Percentiles rank a stretch among this genome's conserved stretches.
These are phyloP conservation scores for Mortierella sp. DNA, from an alignment of 371 early-diverging fungal species.

Conservation along the genomic window DNA sequence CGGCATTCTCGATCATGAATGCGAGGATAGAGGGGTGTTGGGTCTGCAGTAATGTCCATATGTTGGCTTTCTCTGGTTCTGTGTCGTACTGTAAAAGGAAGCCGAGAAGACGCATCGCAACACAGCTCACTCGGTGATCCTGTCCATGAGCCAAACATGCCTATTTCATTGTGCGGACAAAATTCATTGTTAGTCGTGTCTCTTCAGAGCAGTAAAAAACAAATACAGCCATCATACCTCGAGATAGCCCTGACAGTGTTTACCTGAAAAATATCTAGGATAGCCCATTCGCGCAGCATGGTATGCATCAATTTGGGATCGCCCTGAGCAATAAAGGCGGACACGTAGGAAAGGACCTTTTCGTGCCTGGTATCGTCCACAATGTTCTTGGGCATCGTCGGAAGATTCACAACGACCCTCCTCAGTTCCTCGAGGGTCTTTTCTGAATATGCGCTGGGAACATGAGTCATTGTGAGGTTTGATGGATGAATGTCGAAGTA, in stretches of 20 bases:
- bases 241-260: neutral
- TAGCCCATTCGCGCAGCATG: constrained; percentile 53
- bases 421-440: constrained; percentile 54
- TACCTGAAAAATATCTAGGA: constrained; percentile 52
- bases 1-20: constrained; percentile 49
- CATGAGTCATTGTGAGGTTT: constrained; percentile 22
- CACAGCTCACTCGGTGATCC: constrained; percentile 58
- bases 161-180: constrained; percentile 9
- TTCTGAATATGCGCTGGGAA: constrained; percentile 24
- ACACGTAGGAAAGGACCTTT: constrained; percentile 69
- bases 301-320: constrained; percentile 39
- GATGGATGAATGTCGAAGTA: neutral
- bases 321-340: constrained; percentile 56
- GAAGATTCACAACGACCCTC: constrained; percentile 61
- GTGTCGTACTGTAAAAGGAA: constrained; percentile 48
- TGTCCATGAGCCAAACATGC: constrained; percentile 34
- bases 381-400: constrained; percentile 67
- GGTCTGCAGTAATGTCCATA: constrained; percentile 38
- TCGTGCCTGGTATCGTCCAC: constrained; percentile 73
- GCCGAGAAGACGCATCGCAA: constrained; percentile 57
- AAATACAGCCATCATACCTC: neutral
- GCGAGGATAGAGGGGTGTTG: constrained; percentile 33
- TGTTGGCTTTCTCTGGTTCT: neutral
- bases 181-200: constrained; percentile 15
- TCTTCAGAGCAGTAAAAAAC: neutral